These are phyloP conservation scores for Agaricus bisporus DNA, from an alignment of 768 basidiomycete species.

Conservation along the genomic window DNA sequence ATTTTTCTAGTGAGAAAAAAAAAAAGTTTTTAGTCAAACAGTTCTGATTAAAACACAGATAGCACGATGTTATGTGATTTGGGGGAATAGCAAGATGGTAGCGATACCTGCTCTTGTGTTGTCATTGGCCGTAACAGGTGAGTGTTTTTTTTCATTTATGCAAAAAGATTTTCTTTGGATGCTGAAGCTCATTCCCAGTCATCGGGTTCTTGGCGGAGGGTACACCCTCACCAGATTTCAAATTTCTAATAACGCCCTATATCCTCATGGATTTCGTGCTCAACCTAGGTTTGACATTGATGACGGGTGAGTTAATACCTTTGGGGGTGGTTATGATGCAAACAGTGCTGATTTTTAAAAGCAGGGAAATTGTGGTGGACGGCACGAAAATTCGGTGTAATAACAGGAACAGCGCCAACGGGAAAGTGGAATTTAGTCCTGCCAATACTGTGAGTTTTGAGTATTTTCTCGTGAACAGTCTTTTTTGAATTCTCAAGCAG, in stretches of 20 bases:
- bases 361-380: slow-evolving; percentile 27
- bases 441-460: slow-evolving; percentile 21
- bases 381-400: slow-evolving; percentile 18
- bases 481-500: slow-evolving; percentile 9
- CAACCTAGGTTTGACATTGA: slow-evolving; percentile 27
- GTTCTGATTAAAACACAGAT: slow-evolving; percentile 6
- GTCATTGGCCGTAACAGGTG: slow-evolving; percentile 29
- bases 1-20: slow-evolving; percentile 10
- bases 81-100: slow-evolving; percentile 25
- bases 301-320: slow-evolving; percentile 24
- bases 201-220: slow-evolving; percentile 17
- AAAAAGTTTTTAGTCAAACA: too few species aligned
- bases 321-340: not conserved
- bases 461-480: not conserved
- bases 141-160: too few species aligned
- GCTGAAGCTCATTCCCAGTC: slow-evolving; percentile 8
- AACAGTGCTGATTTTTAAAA: slow-evolving; percentile 1
- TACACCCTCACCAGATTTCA: slow-evolving; percentile 13
- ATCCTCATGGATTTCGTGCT: slow-evolving; percentile 25
- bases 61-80: slow-evolving; percentile 34
- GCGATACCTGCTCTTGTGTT: slow-evolving; percentile 21
- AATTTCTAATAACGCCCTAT: slow-evolving; percentile 18
- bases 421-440: slow-evolving; percentile 19
- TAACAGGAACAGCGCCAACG: slow-evolving; percentile 17
- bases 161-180: not conserved